Conservation (phyloP, 805 yeast genomes). For the Sugiyamaella lignohabitans region DNA sequence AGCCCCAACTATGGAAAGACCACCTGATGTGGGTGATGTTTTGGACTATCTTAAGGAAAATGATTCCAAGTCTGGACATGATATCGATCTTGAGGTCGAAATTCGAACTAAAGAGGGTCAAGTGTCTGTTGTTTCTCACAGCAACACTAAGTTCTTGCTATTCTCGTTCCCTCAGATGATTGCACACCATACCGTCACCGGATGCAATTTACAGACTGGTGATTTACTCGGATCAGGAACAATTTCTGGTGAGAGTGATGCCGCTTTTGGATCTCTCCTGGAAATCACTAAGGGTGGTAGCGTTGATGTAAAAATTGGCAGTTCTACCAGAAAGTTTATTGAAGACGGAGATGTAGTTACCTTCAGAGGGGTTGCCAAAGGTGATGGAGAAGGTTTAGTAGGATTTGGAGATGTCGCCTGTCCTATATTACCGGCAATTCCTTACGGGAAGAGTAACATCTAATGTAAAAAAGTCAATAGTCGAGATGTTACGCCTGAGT, state of each 20-base stretch:
- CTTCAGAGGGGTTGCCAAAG: constrained; percentile 15
- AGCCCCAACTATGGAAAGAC: constrained; percentile 12
- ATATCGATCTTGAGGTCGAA: constrained; percentile 16
- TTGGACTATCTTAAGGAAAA: constrained; percentile 19
- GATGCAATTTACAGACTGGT: constrained; percentile 22
- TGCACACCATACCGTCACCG: constrained; percentile 25
- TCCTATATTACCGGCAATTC: constrained; percentile 11
- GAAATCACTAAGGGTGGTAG: constrained; percentile 20
- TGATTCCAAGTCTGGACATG: constrained; percentile 13
- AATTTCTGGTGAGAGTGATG: constrained; percentile 17
- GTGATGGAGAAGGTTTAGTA: constrained; percentile 6
- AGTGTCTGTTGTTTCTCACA: constrained; percentile 7
- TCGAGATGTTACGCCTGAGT: no score
- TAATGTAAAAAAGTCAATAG: no score
- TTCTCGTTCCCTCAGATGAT: constrained; percentile 25
- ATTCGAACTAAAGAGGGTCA: constrained; percentile 14
- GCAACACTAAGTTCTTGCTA: constrained; percentile 17
- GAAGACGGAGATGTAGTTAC: constrained; percentile 20
- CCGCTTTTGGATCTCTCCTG: constrained; percentile 20
- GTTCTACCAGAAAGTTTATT: constrained; percentile 11
- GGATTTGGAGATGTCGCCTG: constrained; percentile 22
- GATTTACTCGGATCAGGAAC: constrained; percentile 27
- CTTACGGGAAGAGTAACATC: no score
- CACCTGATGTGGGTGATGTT: constrained; percentile 14
- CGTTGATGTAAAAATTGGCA: constrained; percentile 4